Evolutionary conservation across 352 stramenopile genomes (phyloP).

Genomic region (Phytophthora meadii): DNA sequence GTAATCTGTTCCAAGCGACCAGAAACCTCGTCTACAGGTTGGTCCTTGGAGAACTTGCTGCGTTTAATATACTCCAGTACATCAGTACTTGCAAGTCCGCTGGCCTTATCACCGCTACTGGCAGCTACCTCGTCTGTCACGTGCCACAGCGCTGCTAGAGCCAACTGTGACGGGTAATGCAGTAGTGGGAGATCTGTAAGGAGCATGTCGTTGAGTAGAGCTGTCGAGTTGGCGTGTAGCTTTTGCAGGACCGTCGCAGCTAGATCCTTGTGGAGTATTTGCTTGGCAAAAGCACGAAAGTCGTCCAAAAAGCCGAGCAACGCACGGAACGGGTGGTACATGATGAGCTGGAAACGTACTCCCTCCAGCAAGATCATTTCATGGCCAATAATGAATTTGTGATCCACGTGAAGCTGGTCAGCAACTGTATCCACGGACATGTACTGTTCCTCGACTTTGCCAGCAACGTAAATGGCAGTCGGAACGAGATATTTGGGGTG

Average conservation of each 20-base stretch:
- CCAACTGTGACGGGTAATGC: conserved; percentile 74
- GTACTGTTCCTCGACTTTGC: conserved; percentile 92
- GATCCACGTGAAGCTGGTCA: conserved; percentile 83
- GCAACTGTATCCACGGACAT: conserved; percentile 88
- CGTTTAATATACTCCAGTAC: conserved; percentile 69
- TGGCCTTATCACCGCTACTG: conserved; percentile 39
- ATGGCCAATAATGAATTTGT: conserved; percentile 87
- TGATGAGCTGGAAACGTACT: conserved; percentile 90
- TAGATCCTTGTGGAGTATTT: conserved; percentile 61
- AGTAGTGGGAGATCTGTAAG: conserved; percentile 75
- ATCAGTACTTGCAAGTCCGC: conserved; percentile 40
- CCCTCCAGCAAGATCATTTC: conserved; percentile 90
- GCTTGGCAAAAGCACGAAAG: conserved; percentile 77
- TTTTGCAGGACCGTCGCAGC: conserved; percentile 74
- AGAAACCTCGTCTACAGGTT: conserved; percentile 49
- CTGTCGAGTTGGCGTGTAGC: conserved; percentile 75
- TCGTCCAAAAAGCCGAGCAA: conserved; percentile 87
- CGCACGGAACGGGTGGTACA: conserved; percentile 89
- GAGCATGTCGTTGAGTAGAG: conserved; percentile 81
- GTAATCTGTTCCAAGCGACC: conserved; percentile 47
- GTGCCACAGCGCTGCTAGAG: conserved; percentile 64
- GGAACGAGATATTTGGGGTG: conserved; percentile 88
- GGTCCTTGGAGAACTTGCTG: conserved; percentile 74
- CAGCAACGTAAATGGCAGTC: conserved; percentile 88
- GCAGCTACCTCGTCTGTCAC: conserved; percentile 63